Percentiles rank a stretch among this genome's conserved stretches.
These are phyloP conservation scores for Prunus mira DNA, from an alignment of 306 rosid genomes.

Conservation along the genomic window DNA sequence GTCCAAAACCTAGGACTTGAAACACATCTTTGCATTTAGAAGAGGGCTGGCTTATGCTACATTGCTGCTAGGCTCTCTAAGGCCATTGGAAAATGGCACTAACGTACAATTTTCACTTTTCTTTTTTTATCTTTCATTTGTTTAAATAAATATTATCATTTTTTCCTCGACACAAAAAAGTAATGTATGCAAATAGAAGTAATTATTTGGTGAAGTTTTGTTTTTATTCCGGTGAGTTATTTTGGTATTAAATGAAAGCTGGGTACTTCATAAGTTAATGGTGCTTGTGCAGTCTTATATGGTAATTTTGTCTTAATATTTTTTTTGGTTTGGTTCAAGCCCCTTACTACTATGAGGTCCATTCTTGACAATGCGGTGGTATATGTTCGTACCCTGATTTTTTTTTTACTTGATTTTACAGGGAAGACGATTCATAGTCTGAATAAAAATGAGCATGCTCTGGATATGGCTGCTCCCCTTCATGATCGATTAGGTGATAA, in stretches of 20 bases:
- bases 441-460: slow-evolving; percentile 91
- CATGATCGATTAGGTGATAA: slow-evolving; percentile 68
- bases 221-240: no score
- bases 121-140: not conserved
- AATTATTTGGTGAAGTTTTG: no score
- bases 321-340: not conserved
- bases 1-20: not conserved
- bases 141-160: not conserved
- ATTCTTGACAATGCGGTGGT: not conserved
- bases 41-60: not conserved
- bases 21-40: not conserved
- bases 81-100: not conserved
- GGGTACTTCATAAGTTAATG: no score
- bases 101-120: not conserved
- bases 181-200: not conserved
- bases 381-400: slow-evolving; percentile 5
- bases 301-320: not conserved
- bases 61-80: not conserved
- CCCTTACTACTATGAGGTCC: not conserved
- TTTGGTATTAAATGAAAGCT: no score
- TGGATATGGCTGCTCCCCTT: slow-evolving; percentile 89
- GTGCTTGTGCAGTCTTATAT: not conserved
- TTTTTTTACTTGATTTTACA: slow-evolving; percentile 27
- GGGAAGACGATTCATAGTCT: slow-evolving; percentile 89
- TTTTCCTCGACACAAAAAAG: not conserved